phyloP scores from a whole-genome alignment of 371 early-diverging fungal species.

The Quaeritorhiza haematococci region DNA sequence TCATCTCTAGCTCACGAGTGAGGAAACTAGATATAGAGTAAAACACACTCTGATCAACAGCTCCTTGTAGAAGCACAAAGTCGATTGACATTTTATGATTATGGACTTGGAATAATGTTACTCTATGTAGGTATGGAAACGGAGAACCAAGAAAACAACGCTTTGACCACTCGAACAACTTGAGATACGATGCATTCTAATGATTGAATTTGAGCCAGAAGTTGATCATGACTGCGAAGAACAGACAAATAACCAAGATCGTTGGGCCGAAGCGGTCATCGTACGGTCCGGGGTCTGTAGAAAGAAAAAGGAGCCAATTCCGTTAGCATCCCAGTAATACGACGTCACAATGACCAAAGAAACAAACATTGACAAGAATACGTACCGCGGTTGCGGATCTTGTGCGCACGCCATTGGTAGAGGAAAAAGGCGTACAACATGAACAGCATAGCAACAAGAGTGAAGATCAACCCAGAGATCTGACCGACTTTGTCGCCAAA shows the following conservation, averaged over 20 bases:
- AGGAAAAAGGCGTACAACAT: constrained; percentile 83
- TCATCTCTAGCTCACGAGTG: too few relatives aligned
- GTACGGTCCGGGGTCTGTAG: constrained; percentile 33
- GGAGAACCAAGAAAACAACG: too few relatives aligned
- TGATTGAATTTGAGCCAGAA: constrained; percentile 77
- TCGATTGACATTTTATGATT: too few relatives aligned
- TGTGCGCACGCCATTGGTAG: constrained; percentile 89
- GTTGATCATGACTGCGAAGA: constrained; percentile 85
- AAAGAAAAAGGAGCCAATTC: not conserved
- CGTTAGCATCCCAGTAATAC: too few relatives aligned
- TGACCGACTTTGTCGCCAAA: constrained; percentile 46
- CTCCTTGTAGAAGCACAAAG: too few relatives aligned
- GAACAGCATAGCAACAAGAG: constrained; percentile 42
- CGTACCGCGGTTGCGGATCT: constrained; percentile 36
- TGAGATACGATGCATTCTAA: too few relatives aligned
- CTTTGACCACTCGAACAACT: too few relatives aligned
- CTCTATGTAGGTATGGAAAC: too few relatives aligned
- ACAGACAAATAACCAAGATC: constrained; percentile 71
- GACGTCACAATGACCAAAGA: too few relatives aligned
- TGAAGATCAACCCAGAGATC: constrained; percentile 41
- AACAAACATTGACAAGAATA: not conserved
- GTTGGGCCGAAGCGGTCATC: constrained; percentile 62
- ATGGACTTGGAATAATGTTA: too few relatives aligned
- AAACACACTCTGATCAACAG: too few relatives aligned
- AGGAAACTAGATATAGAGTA: too few relatives aligned